phyloP scores from a whole-genome alignment of 177 flowering plant species.

The Vitis hybrid region DNA sequence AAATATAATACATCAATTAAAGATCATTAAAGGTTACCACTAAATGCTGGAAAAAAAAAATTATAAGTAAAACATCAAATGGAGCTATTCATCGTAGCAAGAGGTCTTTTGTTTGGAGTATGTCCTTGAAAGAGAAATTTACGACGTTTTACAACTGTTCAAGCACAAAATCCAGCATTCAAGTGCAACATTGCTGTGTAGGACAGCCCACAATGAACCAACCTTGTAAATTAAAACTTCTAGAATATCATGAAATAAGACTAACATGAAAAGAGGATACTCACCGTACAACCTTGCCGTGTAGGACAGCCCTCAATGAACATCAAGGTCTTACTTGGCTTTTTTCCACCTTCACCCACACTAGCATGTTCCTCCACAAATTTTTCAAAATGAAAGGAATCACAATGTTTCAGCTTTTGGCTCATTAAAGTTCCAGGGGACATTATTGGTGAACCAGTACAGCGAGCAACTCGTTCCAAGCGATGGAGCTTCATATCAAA shows the following conservation, averaged over 20 bases:
- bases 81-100: no score
- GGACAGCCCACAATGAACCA: neutral
- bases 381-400: conserved; percentile 68
- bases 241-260: neutral
- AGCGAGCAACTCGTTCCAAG: conserved; percentile 76
- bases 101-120: neutral
- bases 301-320: conserved; percentile 87
- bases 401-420: conserved; percentile 75
- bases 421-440: conserved; percentile 44
- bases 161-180: neutral
- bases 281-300: conserved; percentile 87
- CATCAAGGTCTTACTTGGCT: conserved; percentile 77
- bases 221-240: neutral
- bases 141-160: neutral
- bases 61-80: no score
- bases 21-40: neutral
- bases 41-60: no score
- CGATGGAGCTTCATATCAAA: conserved; percentile 96
- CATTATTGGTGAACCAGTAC: conserved; percentile 79
- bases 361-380: conserved; percentile 68
- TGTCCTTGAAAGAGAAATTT: neutral
- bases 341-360: conserved; percentile 66
- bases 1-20: no score
- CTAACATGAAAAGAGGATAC: conserved; percentile 19
- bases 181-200: neutral